These are phyloP conservation scores for Sporisorium reilianum DNA, from an alignment of 1,284 basidiomycete genomes.

Conservation along the genomic window DNA sequence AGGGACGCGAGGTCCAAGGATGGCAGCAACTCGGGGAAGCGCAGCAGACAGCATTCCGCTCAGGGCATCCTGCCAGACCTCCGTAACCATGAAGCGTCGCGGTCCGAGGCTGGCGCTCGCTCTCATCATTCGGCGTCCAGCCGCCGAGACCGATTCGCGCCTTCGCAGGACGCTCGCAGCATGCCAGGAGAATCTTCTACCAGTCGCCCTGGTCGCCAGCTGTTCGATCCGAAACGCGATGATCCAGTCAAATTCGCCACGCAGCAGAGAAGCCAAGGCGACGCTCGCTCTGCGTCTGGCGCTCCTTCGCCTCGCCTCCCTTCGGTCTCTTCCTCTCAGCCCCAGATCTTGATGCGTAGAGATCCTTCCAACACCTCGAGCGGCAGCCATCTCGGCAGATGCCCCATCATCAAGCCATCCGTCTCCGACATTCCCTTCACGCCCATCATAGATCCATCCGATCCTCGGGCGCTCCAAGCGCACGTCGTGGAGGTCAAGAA, in stretches of 20 bases:
- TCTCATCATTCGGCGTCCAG: conserved; percentile 28
- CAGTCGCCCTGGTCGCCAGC: conserved; percentile 47
- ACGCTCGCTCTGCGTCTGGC: conserved; percentile 18
- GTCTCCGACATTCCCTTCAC: conserved; percentile 26
- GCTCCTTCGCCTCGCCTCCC: conserved; percentile 23
- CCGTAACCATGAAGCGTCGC: conserved; percentile 20
- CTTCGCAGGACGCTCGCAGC: conserved; percentile 37
- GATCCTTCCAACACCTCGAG: conserved; percentile 29
- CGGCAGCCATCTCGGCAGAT: conserved; percentile 21
- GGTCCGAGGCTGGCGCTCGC: conserved; percentile 29
- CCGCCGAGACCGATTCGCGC: conserved; percentile 37
- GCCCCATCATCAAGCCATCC: conserved; percentile 31
- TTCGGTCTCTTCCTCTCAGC: conserved; percentile 15
- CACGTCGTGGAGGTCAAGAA: conserved; percentile 81
- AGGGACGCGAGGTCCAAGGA: conserved; percentile 26
- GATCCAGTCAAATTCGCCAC: conserved; percentile 76
- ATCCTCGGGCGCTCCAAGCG: conserved; percentile 34
- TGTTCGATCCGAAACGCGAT: conserved; percentile 86
- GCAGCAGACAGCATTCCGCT: conserved; percentile 31
- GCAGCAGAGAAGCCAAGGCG: conserved; percentile 35
- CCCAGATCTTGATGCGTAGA: conserved; percentile 37
- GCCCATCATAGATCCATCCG: conserved; percentile 22
- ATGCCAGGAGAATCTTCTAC: conserved; percentile 26
- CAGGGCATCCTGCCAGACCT: conserved; percentile 33
- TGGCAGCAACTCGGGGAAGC: conserved; percentile 17